These are phyloP conservation scores for Metarhizium humberi DNA, from an alignment of 2,329 filamentous ascomycete species.

Conservation along the genomic window DNA sequence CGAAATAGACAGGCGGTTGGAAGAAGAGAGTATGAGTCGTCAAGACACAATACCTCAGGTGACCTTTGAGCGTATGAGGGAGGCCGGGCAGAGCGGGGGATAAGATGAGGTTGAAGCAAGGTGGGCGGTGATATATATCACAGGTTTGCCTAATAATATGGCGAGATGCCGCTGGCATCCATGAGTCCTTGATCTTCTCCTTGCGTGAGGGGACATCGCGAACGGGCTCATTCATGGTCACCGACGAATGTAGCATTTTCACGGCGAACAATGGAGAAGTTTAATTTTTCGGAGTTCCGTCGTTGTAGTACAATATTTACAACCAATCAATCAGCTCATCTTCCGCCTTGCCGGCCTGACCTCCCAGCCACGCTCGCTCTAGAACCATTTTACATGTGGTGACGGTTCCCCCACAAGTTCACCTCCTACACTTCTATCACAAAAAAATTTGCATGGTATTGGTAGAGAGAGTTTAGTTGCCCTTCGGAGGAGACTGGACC, in stretches of 20 bases:
- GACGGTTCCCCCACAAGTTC: constrained; percentile 17
- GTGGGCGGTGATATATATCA: background rate
- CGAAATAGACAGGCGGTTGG: constrained; percentile 58
- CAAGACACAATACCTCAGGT: constrained; percentile 10
- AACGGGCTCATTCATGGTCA: background rate
- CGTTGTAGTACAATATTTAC: constrained; percentile 37
- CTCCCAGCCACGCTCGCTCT: constrained; percentile 16
- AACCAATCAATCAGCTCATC: constrained; percentile 20
- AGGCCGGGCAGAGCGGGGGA: constrained; percentile 39
- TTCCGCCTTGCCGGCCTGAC: constrained; percentile 15
- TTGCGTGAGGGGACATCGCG: background rate
- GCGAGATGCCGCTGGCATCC: background rate
- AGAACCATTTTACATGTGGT: constrained; percentile 27
- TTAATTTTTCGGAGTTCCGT: constrained; percentile 22
- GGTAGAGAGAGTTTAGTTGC: constrained; percentile 28
- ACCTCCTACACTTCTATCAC: constrained; percentile 22
- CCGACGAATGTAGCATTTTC: background rate
- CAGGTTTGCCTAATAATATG: background rate
- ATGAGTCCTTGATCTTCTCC: background rate
- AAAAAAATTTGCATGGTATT: constrained; percentile 21
- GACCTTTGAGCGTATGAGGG: constrained; percentile 32
- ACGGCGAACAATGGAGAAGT: constrained; percentile 15
- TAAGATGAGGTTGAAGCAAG: constrained; percentile 11
- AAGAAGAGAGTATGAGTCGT: constrained; percentile 46
- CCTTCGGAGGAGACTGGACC: constrained; percentile 60